Base-by-base conservation (phyloP, 306 rosid genomes). In the Corylus heterophylla region DNA sequence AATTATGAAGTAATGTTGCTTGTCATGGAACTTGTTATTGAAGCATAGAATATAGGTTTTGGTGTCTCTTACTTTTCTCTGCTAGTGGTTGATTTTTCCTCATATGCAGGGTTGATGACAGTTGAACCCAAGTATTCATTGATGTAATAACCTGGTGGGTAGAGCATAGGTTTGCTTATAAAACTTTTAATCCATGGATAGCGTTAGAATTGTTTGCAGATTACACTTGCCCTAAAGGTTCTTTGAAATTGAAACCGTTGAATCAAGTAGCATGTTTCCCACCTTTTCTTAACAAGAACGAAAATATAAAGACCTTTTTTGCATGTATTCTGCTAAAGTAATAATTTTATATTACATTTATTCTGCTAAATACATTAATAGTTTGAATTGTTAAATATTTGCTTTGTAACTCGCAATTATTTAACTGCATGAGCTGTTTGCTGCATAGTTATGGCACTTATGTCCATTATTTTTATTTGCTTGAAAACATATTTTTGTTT, bases 91-190 rank as follows among this genome's bases (percentile, higher is more conserved):
- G 61, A 64, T 69, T 47, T 72, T 76, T 83, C 12, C 63, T 75
- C 77, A 75, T 56, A 68, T 54, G 42, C 49, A 17, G 48, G 61
- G 56, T 79, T 74, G 79, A 74, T 79, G 74, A 70, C 67, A 79
- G 35, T 52, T 75, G 74, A 75, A 79, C 20, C 81, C 73, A 67
- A 39, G 29, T 79, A n/a, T 83, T 79, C 70, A 69, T 70, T 62
- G 67, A 75, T 79, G 62, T 74, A 58, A 50, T 78, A 75, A 37
- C 47, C 74, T 78, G 77, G 79, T 76, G 77, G 76, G 59, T 78
- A 73, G 72, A 78, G 76, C 62, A 73, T 48, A 73, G 54, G 51
- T 10, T n/a, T 56, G 73, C 31, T 82, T 70, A 16, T 67, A 48
- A 69, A 54, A 56, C 44, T 69, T 58, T 54, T 35, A 22, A 31